Evolutionary conservation across 192 early-diverging fungal species (phyloP), one percentile per base, ranked within the genome.

Genomic region (Thamnidium elegans): DNA sequence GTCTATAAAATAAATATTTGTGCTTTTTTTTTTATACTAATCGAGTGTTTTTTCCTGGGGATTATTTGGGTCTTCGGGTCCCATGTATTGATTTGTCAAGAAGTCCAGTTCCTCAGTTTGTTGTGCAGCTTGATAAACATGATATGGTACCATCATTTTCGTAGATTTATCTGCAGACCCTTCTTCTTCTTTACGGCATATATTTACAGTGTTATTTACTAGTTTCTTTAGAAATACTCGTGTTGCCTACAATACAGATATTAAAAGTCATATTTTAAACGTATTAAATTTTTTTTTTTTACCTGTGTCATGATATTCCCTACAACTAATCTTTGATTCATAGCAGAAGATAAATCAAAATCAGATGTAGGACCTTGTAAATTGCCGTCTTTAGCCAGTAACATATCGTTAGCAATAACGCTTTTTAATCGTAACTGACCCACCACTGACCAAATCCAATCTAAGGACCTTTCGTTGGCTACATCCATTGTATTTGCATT

Each of bases 81-180:
- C 67, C 67, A 69, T 62, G 47, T 64, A 74, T 36, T 78, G 63
- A 34, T 65, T 76, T 2, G 81, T 83, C 30, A 83, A 64, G 51
- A 83, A 83, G 20, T 83, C 81, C 48, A 77, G 73, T 26, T 80
- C 58, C 0, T 72, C 74, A 51, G 78, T 66, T 17, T 47, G 42
- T 31, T 77, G 73, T 19, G 78, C 34, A 8, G 81, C 75, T 52
- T 76, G 81, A 59, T 85, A 79, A 34, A 85, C 42, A 64, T 85
- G 83, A 55, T 82, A 70, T 15, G 83, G 83, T 8, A 79, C 73
- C 50, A 85, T 51, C 17, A 84, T 54, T 44, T 82, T 82, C 9
- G 58, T 56, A 1, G 42, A 47, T 6, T 30, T 21, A 17, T 67
- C 55, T 5, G 55, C 60, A 13, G 19, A 20, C 19, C 23, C 23